These are phyloP conservation scores for Calonectria montana DNA, from an alignment of 2,329 filamentous ascomycete genomes.

Conservation along the genomic window DNA sequence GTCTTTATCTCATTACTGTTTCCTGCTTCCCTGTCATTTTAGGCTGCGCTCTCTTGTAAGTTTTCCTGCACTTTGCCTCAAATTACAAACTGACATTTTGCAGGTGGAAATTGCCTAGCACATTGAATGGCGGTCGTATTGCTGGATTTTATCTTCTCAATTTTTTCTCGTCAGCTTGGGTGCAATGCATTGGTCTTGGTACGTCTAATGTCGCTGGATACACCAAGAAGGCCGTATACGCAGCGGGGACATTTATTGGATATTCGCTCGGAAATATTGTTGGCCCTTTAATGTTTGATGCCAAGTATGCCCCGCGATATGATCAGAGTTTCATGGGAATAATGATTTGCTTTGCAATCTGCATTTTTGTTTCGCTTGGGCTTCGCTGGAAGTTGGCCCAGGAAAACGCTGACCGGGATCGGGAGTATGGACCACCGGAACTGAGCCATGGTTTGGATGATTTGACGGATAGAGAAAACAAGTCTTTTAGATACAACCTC, in stretches of 20 bases:
- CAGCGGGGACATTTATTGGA: conserved; percentile 46
- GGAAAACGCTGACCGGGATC: conserved; percentile 46
- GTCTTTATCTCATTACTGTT: conserved; percentile 42
- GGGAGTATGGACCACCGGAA: conserved; percentile 44
- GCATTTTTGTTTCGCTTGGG: conserved; percentile 43
- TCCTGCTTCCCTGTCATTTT: conserved; percentile 43
- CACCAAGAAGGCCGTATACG: conserved; percentile 46
- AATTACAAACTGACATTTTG: neutral
- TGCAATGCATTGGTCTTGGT: conserved; percentile 45
- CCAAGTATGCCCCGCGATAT: conserved; percentile 47
- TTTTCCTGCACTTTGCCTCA: neutral
- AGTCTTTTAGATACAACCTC: conserved; percentile 31
- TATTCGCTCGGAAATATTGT: conserved; percentile 50
- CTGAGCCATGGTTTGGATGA: conserved; percentile 53
- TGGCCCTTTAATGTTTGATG: conserved; percentile 47
- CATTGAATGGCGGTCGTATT: conserved; percentile 38
- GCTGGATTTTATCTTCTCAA: conserved; percentile 45
- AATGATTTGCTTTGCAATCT: conserved; percentile 46
- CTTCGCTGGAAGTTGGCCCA: conserved; percentile 41
- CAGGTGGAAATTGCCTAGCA: conserved; percentile 39
- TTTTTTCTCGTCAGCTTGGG: conserved; percentile 46
- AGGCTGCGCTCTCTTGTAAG: conserved; percentile 44
- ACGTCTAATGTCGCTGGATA: conserved; percentile 48
- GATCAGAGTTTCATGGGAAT: conserved; percentile 45
- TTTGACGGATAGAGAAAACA: conserved; percentile 48